These are phyloP conservation scores for Cladosporium phlei DNA, from an alignment of 2,329 filamentous ascomycete species.

Conservation along the genomic window DNA sequence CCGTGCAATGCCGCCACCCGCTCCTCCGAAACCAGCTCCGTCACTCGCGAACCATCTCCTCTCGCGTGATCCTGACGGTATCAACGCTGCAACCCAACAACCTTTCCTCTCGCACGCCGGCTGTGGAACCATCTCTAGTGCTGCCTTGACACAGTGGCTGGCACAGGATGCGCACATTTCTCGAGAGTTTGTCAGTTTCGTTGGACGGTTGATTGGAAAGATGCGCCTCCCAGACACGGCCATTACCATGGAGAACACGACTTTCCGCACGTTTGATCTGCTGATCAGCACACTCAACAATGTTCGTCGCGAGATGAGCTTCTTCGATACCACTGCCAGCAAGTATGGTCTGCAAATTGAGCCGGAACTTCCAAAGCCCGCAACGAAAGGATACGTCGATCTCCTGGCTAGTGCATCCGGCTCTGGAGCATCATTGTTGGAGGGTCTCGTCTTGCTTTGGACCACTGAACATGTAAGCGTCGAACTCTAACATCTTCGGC, in stretches of 20 bases:
- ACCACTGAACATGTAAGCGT: slow-evolving; percentile 60
- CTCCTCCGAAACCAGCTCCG: slow-evolving; percentile 29
- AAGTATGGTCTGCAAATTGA: slow-evolving; percentile 55
- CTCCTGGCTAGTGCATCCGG: slow-evolving; percentile 55
- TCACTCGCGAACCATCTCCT: slow-evolving; percentile 57
- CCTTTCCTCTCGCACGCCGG: slow-evolving; percentile 64
- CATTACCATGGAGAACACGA: slow-evolving; percentile 42
- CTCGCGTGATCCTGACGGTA: slow-evolving; percentile 42
- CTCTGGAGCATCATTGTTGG: slow-evolving; percentile 52
- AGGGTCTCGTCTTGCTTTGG: slow-evolving; percentile 70
- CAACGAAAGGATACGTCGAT: slow-evolving; percentile 54
- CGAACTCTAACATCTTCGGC: background rate
- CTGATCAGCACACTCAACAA: slow-evolving; percentile 62
- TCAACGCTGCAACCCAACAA: slow-evolving; percentile 57
- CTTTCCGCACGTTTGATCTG: slow-evolving; percentile 57
- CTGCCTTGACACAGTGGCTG: slow-evolving; percentile 60
- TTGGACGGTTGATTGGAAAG: slow-evolving; percentile 59
- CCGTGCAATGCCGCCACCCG: slow-evolving; percentile 30
- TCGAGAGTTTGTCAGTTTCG: slow-evolving; percentile 64
- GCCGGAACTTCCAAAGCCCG: slow-evolving; percentile 40
- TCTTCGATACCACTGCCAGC: slow-evolving; percentile 61
- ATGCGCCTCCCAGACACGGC: slow-evolving; percentile 51
- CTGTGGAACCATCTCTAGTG: slow-evolving; percentile 54
- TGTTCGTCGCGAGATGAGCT: slow-evolving; percentile 61
- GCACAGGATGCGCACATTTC: slow-evolving; percentile 68